A percentile compares a stretch with the other conserved stretches of the same genome.
Conservation (phyloP, 768 basidiomycete genomes). For the Baorangia bicolor region DNA sequence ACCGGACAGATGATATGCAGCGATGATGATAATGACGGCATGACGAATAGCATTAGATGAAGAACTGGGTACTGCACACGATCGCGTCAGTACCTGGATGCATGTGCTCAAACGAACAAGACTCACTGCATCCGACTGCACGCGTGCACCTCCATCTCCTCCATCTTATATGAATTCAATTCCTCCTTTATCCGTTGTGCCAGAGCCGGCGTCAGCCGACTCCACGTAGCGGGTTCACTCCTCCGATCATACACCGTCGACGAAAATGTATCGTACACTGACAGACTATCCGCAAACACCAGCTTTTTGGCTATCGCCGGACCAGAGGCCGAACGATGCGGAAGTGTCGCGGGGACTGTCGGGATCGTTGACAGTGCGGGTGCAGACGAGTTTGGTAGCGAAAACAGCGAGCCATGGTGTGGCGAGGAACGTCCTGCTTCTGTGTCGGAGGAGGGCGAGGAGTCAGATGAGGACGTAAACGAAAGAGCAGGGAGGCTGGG, state of each 20-base stretch:
- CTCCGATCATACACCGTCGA: conserved; percentile 88
- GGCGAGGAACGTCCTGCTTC: conserved; percentile 37
- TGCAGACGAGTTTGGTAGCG: conserved; percentile 85
- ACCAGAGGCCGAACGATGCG: conserved; percentile 73
- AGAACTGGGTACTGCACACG: conserved; percentile 74
- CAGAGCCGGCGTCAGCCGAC: conserved; percentile 88
- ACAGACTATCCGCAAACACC: conserved; percentile 88
- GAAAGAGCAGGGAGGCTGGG: conserved; percentile 56
- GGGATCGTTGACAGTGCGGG: conserved; percentile 72
- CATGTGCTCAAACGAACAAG: not conserved
- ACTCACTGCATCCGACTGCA: conserved; percentile 87
- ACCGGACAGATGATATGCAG: conserved; percentile 27
- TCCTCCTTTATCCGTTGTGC: conserved; percentile 98
- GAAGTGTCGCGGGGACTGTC: conserved; percentile 47
- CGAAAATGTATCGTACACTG: conserved; percentile 97
- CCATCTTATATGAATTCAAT: conserved; percentile 98
- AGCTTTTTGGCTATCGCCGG: conserved; percentile 74
- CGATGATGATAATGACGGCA: conserved; percentile 22
- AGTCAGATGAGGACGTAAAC: conserved; percentile 45
- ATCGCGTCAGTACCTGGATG: not conserved
- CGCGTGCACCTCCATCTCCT: conserved; percentile 99
- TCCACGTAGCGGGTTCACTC: conserved; percentile 97
- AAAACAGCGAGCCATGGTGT: conserved; percentile 55
- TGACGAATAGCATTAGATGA: conserved; percentile 55
- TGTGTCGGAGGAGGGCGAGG: conserved; percentile 36